Evolutionary conservation across 2,329 filamentous ascomycete genomes (phyloP).

Genomic region (Pyrenophora graminea): DNA sequence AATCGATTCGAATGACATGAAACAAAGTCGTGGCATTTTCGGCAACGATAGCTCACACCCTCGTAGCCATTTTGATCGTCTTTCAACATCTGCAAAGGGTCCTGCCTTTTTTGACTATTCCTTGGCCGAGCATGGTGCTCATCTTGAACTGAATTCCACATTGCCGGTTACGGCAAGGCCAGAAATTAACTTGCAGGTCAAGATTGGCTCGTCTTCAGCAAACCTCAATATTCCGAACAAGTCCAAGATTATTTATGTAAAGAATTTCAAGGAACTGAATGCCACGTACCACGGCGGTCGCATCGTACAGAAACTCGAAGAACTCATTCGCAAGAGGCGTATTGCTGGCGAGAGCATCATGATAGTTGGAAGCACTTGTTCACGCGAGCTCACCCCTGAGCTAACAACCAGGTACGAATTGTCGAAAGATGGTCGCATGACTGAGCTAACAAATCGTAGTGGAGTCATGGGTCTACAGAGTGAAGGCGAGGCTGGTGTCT

Average conservation of each 20-base stretch:
- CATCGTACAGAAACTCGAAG: conserved; percentile 71
- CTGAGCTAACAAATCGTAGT: conserved; percentile 18
- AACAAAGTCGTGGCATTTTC: conserved; percentile 27
- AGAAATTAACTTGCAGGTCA: conserved; percentile 22
- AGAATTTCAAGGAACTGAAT: conserved; percentile 79
- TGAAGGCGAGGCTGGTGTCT: conserved; percentile 38
- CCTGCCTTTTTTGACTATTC: conserved; percentile 42
- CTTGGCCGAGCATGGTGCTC: conserved; percentile 19
- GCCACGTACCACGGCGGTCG: conserved; percentile 69
- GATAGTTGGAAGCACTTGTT: conserved; percentile 76
- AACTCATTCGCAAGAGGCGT: conserved; percentile 73
- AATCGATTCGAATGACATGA: conserved; percentile 38
- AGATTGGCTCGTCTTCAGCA: conserved; percentile 22
- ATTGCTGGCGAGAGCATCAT: conserved; percentile 72
- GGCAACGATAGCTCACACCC: conserved; percentile 5
- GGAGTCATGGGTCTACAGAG: conserved; percentile 54
- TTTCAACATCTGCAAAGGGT: conserved; percentile 3
- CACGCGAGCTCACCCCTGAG: conserved; percentile 53
- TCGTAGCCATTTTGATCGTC: background rate
- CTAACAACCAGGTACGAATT: conserved; percentile 41
- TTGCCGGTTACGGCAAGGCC: conserved; percentile 23
- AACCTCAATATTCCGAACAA: conserved; percentile 35
- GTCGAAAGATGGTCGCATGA: too few relatives aligned
- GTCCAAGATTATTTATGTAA: conserved; percentile 73
- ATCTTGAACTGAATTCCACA: conserved; percentile 32